Base-by-base conservation (phyloP, 805 yeast species). In the Brettanomyces nanus region DNA sequence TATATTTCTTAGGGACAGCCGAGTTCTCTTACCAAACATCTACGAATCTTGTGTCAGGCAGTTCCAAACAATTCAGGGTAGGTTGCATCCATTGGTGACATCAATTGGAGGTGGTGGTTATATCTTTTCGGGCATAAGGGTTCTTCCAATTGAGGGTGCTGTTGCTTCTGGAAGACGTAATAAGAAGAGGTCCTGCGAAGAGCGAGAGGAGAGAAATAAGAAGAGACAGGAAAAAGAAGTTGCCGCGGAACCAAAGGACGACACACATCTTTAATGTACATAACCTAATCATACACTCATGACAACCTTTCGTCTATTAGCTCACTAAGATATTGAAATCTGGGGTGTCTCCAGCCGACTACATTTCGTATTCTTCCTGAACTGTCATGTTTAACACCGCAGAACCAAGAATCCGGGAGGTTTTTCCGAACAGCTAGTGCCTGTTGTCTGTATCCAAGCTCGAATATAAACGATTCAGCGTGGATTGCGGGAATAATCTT, bases 31-130 rank as follows among this genome's bases (percentile, higher is more conserved):
- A 0, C 95, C 97, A 4, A 75, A 85, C 13, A 75, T 90, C 18
- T 69, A 73, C 44, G 96, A 89, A 58, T 75, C 94, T 1, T 69
- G 85, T 44, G 92, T 83, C 10, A 73, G 97, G 45, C 80, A 79
- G 35, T 89, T 82, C 56, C 99, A 92, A 64, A 86, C 97, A 3
- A 76, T 90, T 21, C 85, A 95, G 15, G 98, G 97, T 6, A 78
- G 94, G 54, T 66, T 90, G 52, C 99, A 92, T 58, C 99, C 99
- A 1, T 54, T 80, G 43, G 92, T 92, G 99, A 85, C 97, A 0
- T 78, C 81, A 70, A 72, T 85, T 51, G 87, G 95, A 5, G 89
- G 82, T 41, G 97, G 97, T 25, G 99, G 99, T 0, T 90, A 77
- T 56, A 56, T 92, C 3, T 63, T 87, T 46, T 72, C 77, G 65